These are phyloP conservation scores for Erigeron canadensis DNA, from an alignment of 129 eudicot species.

Conservation along the genomic window DNA sequence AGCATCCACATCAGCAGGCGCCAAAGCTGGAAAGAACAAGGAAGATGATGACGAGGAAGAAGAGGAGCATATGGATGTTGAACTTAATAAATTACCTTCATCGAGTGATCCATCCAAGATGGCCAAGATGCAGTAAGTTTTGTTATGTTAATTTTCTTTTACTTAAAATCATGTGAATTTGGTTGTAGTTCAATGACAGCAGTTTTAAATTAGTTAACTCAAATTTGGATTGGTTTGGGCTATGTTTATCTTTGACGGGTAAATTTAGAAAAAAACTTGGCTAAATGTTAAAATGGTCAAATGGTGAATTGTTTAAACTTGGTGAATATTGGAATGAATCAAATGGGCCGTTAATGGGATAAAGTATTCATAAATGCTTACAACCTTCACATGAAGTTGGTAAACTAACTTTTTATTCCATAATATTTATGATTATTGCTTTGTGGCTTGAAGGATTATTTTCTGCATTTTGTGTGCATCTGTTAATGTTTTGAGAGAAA, in stretches of 20 bases:
- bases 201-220: not conserved
- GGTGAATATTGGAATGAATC: not conserved
- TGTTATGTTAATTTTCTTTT: not conserved
- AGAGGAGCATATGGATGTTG: constrained; percentile 87
- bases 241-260: no score
- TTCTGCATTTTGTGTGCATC: constrained; percentile 2
- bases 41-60: constrained; percentile 95
- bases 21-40: constrained; percentile 52
- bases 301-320: not conserved
- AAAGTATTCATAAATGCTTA: not conserved
- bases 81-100: constrained; percentile 64
- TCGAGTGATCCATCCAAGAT: constrained; percentile 76
- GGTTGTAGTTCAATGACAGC: not conserved
- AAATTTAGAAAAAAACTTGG: not conserved
- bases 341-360: not conserved
- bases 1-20: constrained; percentile 41
- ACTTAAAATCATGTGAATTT: not conserved
- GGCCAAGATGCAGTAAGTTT: constrained; percentile 92
- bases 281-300: not conserved
- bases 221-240: no score
- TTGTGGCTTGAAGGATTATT: constrained; percentile 12
- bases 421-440: not conserved
- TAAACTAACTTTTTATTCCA: not conserved
- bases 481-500: not conserved
- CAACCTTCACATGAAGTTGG: not conserved